These are phyloP conservation scores for Oldenlandia corymbosa DNA, from an alignment of 257 asterid genomes.

Conservation along the genomic window DNA sequence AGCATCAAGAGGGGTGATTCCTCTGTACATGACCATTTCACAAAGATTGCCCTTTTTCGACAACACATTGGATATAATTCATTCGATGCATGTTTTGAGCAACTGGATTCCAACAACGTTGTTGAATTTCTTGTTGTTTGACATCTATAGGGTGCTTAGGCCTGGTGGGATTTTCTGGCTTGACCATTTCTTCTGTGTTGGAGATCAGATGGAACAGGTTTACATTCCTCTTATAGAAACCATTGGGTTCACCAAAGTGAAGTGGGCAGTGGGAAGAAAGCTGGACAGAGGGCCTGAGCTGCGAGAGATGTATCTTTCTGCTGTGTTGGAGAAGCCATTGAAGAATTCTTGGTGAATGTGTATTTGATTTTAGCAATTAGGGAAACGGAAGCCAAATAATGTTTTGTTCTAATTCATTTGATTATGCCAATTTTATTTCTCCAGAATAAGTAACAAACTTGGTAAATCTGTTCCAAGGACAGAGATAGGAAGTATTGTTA, in stretches of 20 bases:
- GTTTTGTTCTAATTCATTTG: no score
- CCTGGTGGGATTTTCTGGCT: conserved; percentile 76
- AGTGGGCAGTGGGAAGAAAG: conserved; percentile 55
- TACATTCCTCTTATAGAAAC: conserved; percentile 60
- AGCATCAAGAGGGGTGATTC: conserved; percentile 64
- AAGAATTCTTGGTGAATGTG: conserved; percentile 52
- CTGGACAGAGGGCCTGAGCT: conserved; percentile 51
- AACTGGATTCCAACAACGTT: conserved; percentile 61
- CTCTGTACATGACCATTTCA: conserved; percentile 58
- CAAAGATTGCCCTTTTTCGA: conserved; percentile 75
- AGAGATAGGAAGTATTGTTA: no score
- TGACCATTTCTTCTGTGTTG: conserved; percentile 63
- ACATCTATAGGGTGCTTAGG: conserved; percentile 58
- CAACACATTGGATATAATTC: conserved; percentile 58
- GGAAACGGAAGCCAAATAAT: no score
- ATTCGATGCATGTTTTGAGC: conserved; percentile 65
- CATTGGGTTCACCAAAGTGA: conserved; percentile 50
- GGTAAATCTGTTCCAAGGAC: no score
- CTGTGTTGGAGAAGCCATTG: conserved; percentile 59
- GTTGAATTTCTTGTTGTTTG: conserved; percentile 57
- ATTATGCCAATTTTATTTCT: no score
- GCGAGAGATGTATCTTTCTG: conserved; percentile 64
- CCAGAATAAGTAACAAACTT: no score
- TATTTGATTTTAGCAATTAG: not conserved
- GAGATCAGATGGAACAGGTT: conserved; percentile 40